Evolutionary conservation across 805 yeast species (phyloP).

Genomic region (Spathaspora passalidarum): DNA sequence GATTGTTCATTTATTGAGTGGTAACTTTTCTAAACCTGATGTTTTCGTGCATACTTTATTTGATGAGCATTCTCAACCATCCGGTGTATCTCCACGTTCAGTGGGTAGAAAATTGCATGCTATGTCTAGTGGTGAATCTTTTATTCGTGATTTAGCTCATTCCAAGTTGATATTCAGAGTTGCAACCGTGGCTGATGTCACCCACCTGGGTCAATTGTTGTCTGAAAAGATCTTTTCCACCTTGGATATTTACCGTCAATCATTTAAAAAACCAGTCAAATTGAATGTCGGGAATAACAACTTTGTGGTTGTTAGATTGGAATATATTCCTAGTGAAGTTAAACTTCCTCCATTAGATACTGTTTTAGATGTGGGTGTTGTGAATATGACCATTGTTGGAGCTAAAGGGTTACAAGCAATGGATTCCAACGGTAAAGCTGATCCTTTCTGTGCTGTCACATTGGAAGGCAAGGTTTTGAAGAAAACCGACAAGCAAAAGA

Average conservation of each 20-base stretch:
- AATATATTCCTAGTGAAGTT: slow-evolving; percentile 58
- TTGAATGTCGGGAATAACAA: slow-evolving; percentile 42
- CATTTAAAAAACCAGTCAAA: slow-evolving; percentile 44
- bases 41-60: slow-evolving; percentile 55
- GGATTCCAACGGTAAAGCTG: slow-evolving; percentile 75
- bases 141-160: slow-evolving; percentile 68
- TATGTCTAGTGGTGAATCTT: slow-evolving; percentile 53
- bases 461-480: slow-evolving; percentile 52
- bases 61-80: slow-evolving; percentile 64
- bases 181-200: slow-evolving; percentile 50
- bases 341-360: slow-evolving; percentile 58
- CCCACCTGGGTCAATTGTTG: slow-evolving; percentile 45
- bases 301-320: slow-evolving; percentile 47
- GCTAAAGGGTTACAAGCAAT: slow-evolving; percentile 56
- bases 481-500: slow-evolving; percentile 62
- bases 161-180: slow-evolving; percentile 56
- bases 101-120: slow-evolving; percentile 42
- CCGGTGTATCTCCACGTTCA: slow-evolving; percentile 49
- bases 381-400: slow-evolving; percentile 54
- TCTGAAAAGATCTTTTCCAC: slow-evolving; percentile 51
- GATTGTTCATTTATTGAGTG: slow-evolving; percentile 51
- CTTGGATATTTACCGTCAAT: slow-evolving; percentile 49
- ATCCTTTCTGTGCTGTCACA: slow-evolving; percentile 58
- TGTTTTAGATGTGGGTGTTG: slow-evolving; percentile 63
- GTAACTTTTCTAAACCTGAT: slow-evolving; percentile 47